phyloP scores from a whole-genome alignment of 257 asterid genomes.

The Solanum pimpinellifolium region DNA sequence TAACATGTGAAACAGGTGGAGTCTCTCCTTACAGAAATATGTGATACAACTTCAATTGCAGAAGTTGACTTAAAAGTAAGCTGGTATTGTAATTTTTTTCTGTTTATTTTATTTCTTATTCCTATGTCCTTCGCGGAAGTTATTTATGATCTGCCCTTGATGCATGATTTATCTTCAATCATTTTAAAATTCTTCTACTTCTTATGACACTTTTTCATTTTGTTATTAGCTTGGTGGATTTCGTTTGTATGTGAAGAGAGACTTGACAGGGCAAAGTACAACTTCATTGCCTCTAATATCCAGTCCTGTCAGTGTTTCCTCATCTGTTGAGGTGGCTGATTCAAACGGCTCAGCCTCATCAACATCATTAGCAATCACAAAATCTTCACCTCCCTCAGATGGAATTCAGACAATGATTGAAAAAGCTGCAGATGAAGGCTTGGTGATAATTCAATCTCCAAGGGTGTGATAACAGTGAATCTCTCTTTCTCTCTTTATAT shows the following conservation, averaged over 20 bases:
- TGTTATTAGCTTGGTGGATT: constrained; percentile 58
- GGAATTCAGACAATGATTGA: constrained; percentile 35
- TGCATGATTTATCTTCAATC: background rate
- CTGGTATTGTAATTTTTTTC: background rate
- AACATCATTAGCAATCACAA: constrained; percentile 47
- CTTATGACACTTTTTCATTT: background rate
- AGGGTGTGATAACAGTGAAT: constrained; percentile 29
- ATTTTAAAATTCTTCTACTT: background rate
- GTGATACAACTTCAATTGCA: constrained; percentile 79
- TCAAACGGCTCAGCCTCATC: constrained; percentile 65
- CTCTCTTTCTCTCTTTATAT: background rate
- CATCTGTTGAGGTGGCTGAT: constrained; percentile 31
- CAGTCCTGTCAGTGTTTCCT: constrained; percentile 27
- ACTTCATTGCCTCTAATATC: constrained; percentile 38
- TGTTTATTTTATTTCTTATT: background rate
- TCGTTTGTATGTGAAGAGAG: constrained; percentile 46
- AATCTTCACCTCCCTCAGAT: constrained; percentile 22
- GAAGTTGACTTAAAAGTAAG: constrained; percentile 80
- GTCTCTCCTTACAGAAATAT: constrained; percentile 49
- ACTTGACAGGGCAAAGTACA: constrained; percentile 31
- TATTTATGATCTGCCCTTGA: background rate
- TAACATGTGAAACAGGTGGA: constrained; percentile 48
- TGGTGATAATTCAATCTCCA: constrained; percentile 70
- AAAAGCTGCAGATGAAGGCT: constrained; percentile 67
- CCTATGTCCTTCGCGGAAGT: background rate